These are phyloP conservation scores for Carex parvula DNA, from an alignment of 176 grass and related monocot species.

Conservation along the genomic window DNA sequence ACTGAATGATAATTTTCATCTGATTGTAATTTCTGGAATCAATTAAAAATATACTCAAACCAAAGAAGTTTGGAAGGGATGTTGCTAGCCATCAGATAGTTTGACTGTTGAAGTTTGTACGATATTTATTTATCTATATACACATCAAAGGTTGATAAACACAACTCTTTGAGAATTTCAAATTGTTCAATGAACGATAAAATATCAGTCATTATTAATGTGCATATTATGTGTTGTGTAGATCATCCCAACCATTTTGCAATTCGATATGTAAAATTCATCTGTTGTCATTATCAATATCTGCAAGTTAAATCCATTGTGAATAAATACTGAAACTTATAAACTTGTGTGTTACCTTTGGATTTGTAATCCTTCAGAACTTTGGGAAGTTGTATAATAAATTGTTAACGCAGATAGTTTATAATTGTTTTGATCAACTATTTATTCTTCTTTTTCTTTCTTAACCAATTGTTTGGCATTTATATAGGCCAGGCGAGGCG, in stretches of 20 bases:
- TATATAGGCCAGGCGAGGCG: constrained; percentile 70
- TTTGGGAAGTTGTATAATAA: neutral
- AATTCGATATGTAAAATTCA: neutral
- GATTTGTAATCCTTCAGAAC: neutral
- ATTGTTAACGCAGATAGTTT: neutral
- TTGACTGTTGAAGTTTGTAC: neutral
- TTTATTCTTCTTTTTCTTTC: constrained; percentile 16
- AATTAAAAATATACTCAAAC: neutral
- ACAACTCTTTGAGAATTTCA: neutral
- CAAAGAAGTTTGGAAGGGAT: neutral
- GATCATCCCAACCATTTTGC: neutral
- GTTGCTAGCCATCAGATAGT: neutral
- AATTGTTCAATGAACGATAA: neutral
- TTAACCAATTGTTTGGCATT: neutral
- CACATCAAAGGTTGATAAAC: neutral
- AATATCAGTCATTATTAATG: constrained; percentile 4
- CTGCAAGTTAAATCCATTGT: neutral
- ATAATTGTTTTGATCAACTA: constrained; percentile 19
- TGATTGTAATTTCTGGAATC: neutral
- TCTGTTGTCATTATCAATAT: constrained; percentile 6
- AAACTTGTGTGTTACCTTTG: neutral
- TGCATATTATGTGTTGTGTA: neutral
- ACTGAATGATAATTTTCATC: neutral
- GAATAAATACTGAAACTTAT: neutral
- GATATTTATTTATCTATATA: neutral